phyloP scores from a whole-genome alignment of 805 yeast genomes.

The Candida nemodendra region DNA sequence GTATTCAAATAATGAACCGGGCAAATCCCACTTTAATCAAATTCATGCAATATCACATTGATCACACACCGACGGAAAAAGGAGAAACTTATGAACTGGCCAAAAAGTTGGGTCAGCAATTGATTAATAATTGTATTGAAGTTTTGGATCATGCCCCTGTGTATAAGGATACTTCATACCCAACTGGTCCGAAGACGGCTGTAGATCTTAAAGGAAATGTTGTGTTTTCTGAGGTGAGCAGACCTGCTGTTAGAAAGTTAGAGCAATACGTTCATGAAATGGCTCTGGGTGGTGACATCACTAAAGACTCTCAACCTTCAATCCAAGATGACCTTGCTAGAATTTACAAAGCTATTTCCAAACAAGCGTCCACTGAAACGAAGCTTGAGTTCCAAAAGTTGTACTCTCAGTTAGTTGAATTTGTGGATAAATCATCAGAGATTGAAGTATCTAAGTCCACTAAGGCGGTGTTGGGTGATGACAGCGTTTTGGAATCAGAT shows the following conservation, averaged over 20 bases:
- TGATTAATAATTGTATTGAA: constrained; percentile 93
- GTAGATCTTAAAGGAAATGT: constrained; percentile 88
- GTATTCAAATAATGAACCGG: constrained; percentile 97
- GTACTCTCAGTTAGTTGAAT: constrained; percentile 67
- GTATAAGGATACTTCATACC: constrained; percentile 90
- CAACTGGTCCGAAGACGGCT: constrained; percentile 91
- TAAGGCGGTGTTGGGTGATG: constrained; percentile 48
- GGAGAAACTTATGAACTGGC: constrained; percentile 94
- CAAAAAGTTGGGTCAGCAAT: constrained; percentile 84
- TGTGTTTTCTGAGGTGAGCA: constrained; percentile 77
- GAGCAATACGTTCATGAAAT: constrained; percentile 94
- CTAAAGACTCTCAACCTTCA: constrained; percentile 67
- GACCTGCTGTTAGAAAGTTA: constrained; percentile 88
- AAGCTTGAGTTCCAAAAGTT: constrained; percentile 69
- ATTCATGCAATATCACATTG: constrained; percentile 93
- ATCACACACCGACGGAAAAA: constrained; percentile 76
- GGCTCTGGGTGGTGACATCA: constrained; percentile 91
- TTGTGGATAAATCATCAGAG: constrained; percentile 67
- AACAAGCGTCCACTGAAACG: constrained; percentile 68
- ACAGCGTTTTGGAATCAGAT: constrained; percentile 46
- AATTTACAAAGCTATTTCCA: constrained; percentile 77
- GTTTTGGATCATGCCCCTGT: constrained; percentile 80
- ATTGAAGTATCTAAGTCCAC: constrained; percentile 67
- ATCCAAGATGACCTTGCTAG: constrained; percentile 82
- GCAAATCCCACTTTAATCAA: constrained; percentile 90